Percentiles rank a stretch among this genome's conserved stretches.
These are phyloP conservation scores for Salix udensis DNA, from an alignment of 345 rosid species.

Conservation along the genomic window DNA sequence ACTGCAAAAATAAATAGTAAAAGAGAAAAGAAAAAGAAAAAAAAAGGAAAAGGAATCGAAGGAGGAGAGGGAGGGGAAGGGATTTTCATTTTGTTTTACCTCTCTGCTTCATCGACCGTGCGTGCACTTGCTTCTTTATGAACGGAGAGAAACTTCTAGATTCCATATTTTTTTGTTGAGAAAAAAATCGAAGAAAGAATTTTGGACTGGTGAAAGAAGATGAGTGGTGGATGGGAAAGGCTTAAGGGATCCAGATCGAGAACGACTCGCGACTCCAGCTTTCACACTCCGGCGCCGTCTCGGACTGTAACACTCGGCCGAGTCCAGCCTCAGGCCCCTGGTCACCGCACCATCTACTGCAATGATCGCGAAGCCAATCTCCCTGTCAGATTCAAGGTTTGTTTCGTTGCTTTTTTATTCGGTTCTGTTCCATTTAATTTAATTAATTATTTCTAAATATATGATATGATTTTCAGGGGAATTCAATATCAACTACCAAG, in stretches of 20 bases:
- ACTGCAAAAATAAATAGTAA: background rate
- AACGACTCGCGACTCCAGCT: conserved; percentile 35
- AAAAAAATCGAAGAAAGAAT: background rate
- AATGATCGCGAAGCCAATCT: conserved; percentile 92
- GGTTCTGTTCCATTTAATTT: background rate
- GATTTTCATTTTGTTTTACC: background rate
- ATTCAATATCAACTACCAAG: conserved; percentile 92
- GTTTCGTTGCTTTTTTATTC: background rate
- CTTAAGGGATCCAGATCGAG: conserved; percentile 53
- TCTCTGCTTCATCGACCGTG: conserved; percentile 12
- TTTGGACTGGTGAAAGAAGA: conserved; percentile 21
- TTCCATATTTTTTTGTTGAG: background rate
- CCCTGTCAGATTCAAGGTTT: conserved; percentile 76
- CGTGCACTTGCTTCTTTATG: background rate
- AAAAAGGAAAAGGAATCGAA: background rate
- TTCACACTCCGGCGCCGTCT: conserved; percentile 39
- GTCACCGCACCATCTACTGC: conserved; percentile 80
- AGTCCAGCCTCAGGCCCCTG: conserved; percentile 97
- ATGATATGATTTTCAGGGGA: conserved; percentile 53
- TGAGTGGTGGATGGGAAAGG: conserved; percentile 62
- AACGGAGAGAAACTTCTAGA: background rate
- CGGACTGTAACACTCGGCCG: conserved; percentile 85
- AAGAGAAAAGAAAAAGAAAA: no score
- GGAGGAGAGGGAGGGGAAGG: background rate
- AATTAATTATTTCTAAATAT: background rate